phyloP scores from a whole-genome alignment of 164 flowering plant species.

The Aristolochia contorta region DNA sequence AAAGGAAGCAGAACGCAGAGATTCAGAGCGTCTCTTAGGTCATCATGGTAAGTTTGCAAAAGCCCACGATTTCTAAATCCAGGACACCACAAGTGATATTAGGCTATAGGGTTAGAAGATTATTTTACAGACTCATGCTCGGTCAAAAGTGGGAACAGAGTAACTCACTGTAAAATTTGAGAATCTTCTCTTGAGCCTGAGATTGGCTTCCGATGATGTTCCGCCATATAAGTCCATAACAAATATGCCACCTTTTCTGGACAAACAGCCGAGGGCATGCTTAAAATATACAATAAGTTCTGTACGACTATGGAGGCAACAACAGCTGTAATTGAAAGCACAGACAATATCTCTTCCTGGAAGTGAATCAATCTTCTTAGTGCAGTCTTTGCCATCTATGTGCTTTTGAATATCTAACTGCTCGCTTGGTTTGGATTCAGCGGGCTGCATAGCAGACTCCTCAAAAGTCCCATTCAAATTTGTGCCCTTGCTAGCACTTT shows the following conservation, averaged over 20 bases:
- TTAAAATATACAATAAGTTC: conserved; percentile 77
- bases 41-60: no score
- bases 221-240: conserved; percentile 98
- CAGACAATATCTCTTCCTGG: conserved; percentile 82
- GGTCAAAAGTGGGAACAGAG: not conserved
- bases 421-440: conserved; percentile 10
- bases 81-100: no score
- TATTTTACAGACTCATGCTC: no score
- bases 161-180: conserved; percentile 70
- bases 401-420: conserved; percentile 5
- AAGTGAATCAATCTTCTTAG: conserved; percentile 24
- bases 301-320: conserved; percentile 70
- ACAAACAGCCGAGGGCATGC: conserved; percentile 54
- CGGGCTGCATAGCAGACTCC: conserved; percentile 1
- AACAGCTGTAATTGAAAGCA: conserved; percentile 96
- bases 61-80: no score
- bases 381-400: conserved; percentile 9
- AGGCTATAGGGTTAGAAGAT: no score
- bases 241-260: conserved; percentile 78
- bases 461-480: conserved; percentile 21
- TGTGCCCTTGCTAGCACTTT: conserved; percentile 24
- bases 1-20: no score
- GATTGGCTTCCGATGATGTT: conserved; percentile 63
- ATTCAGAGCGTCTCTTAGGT: no score
- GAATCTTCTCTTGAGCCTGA: conserved; percentile 71